Evolutionary conservation across 2,329 filamentous ascomycete genomes (phyloP), one percentile per base, ranked within the genome.

Genomic region (Chrysosporium queenslandicum): DNA sequence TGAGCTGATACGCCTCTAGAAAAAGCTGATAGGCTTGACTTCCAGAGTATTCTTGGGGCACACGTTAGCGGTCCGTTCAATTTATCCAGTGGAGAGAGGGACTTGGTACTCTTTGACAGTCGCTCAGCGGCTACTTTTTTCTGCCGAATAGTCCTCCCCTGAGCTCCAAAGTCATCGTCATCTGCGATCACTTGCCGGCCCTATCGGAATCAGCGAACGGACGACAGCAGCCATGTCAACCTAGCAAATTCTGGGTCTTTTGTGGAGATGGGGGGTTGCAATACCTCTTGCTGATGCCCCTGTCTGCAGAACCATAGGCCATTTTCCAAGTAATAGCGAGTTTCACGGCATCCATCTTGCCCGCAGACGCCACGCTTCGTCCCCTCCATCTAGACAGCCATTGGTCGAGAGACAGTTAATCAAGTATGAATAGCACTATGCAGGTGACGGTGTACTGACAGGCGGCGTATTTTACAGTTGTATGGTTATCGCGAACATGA

Each of bases 1-100:
- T 77, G 29, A 95, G 74, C 68, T 97, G 91, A 54, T 94, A 79
- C 57, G 81, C 85, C 64, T 94, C 85, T 32, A 97, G 74, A 65
- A 87, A 96, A 21, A 96, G 77, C 57, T 85, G 80, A 58, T 82
- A 80, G 12, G 85, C 91, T 50, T 80, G 77, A 43, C 79, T 74
- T 39, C 90, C 90, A 4, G 66, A 72, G 60, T 75, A 74, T 53
- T 68, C 76, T 76, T 51, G 48, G 39, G 46, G 86, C 62, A 83
- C 42, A 18, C 23, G 16, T 32, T 29, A 40, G 36, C 7, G 48
- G 9, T 18, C 14, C 27, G 32, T n/a, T n/a, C n/a, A 36, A 34
- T 29, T 48, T 18, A 3, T 36, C 23, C 14, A 49, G 23, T 32
- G 40, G 29, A 14, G 14, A 29, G 14, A 9, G 30, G 53, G 51